Percentiles rank a stretch among this genome's conserved stretches.
Conservation (phyloP, 768 basidiomycete genomes). For the Lactarius sanguifluus region DNA sequence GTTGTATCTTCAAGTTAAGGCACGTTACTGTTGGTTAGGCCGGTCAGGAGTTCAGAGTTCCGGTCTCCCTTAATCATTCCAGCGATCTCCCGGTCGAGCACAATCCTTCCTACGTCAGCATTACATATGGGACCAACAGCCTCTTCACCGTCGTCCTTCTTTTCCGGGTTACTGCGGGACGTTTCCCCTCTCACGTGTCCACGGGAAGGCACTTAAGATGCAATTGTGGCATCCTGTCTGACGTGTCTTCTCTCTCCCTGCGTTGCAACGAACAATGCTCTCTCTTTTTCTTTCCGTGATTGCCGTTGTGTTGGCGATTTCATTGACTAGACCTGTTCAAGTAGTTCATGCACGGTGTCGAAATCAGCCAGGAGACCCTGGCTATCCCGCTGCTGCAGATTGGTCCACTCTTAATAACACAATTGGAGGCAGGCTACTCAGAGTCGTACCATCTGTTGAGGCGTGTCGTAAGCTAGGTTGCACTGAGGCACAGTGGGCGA, state of each 20-base stretch:
- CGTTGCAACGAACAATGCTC: not conserved
- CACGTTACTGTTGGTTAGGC: not conserved
- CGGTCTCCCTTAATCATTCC: not conserved
- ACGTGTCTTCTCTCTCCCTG: not conserved
- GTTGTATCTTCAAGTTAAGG: not conserved
- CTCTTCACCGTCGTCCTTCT: not conserved
- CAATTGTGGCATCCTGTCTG: not conserved
- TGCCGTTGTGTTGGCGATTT: not conserved
- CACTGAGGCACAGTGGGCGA: conserved; percentile 25
- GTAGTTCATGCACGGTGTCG: conserved; percentile 19
- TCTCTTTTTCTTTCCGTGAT: not conserved
- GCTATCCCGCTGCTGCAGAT: conserved; percentile 15
- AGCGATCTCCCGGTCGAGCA: not conserved
- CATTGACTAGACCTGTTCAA: not conserved
- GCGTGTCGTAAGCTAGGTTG: conserved; percentile 17
- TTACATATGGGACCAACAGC: not conserved
- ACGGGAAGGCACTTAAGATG: not conserved
- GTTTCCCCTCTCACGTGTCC: not conserved
- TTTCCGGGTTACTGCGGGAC: not conserved
- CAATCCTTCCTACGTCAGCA: not conserved
- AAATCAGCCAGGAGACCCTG: conserved; percentile 27
- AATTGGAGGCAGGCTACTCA: conserved; percentile 18
- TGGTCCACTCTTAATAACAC: conserved; percentile 25
- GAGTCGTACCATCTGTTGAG: conserved; percentile 23
- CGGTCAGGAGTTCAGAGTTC: not conserved